Evolutionary conservation across 148 eudicot genomes (phyloP).

Genomic region (Vaccinium macrocarpon): DNA sequence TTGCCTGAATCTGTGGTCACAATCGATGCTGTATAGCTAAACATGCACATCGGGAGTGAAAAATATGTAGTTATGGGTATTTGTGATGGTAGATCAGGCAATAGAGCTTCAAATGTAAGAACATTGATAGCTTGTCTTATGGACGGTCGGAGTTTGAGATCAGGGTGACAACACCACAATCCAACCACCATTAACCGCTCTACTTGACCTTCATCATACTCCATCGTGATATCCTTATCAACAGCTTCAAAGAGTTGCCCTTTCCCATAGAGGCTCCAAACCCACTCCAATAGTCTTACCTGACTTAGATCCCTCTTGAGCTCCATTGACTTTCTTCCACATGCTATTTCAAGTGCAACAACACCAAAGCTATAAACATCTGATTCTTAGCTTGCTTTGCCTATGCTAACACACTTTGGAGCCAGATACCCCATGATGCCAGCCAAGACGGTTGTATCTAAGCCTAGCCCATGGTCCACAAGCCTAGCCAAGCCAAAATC

Average conservation of each 20-base stretch:
- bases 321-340: neutral
- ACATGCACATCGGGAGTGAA: neutral
- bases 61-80: neutral
- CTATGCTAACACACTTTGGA: neutral
- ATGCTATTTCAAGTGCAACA: neutral
- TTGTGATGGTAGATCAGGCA: neutral
- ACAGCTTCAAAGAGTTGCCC: neutral
- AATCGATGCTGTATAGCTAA: neutral
- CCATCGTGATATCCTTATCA: neutral
- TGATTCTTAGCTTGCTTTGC: neutral
- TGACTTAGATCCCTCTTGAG: neutral
- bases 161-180: conserved; percentile 3
- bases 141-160: neutral
- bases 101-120: conserved; percentile 1
- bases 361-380: neutral
- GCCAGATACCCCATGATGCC: neutral
- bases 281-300: neutral
- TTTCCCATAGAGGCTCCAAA: neutral
- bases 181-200: conserved; percentile 4
- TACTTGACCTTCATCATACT: neutral
- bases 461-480: neutral
- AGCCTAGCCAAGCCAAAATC: conserved; percentile 8
- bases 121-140: neutral
- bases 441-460: neutral
- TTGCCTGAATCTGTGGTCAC: neutral